A percentile compares a stretch with the other conserved stretches of the same genome.
phyloP scores from a whole-genome alignment of 169 alveolate species.

The Cyclospora cayetanensis region DNA sequence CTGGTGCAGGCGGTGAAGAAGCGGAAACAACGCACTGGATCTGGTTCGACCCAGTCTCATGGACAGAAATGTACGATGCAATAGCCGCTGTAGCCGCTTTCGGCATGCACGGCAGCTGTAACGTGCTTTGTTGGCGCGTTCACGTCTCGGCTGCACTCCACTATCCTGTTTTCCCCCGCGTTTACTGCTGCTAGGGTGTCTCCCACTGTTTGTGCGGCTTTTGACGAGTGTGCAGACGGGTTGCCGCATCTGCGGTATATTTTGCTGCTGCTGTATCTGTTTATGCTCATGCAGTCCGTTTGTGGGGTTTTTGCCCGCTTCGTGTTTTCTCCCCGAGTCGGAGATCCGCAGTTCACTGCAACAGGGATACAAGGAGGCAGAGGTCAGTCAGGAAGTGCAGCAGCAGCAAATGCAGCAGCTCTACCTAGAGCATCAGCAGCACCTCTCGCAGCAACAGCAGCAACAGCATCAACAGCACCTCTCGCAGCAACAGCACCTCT shows the following conservation, averaged over 20 bases:
- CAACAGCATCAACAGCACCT: not conserved
- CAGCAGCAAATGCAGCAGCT: conserved; percentile 40
- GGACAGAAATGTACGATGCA: not conserved
- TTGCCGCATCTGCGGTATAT: not conserved
- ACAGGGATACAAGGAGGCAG: conserved; percentile 16
- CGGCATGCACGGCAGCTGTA: not conserved
- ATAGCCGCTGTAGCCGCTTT: not conserved
- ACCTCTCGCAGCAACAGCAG: conserved; percentile 25
- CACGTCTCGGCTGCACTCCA: not conserved
- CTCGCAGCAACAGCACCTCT: not conserved
- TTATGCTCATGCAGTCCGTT: not conserved
- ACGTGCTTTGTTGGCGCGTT: not conserved
- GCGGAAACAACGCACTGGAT: conserved; percentile 17
- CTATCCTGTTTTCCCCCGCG: not conserved
- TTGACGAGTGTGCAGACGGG: not conserved
- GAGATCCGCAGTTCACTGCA: not conserved
- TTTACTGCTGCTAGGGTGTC: not conserved
- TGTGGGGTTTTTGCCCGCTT: not conserved
- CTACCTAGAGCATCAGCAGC: conserved; percentile 19
- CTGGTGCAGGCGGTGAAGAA: not conserved
- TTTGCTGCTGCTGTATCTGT: not conserved
- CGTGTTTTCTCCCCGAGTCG: not conserved
- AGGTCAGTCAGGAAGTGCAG: conserved; percentile 15
- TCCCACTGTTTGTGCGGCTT: not conserved
- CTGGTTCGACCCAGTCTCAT: conserved; percentile 10